Evolutionary conservation across 352 stramenopile genomes (phyloP).

Genomic region (Phytophthora foliorum): DNA sequence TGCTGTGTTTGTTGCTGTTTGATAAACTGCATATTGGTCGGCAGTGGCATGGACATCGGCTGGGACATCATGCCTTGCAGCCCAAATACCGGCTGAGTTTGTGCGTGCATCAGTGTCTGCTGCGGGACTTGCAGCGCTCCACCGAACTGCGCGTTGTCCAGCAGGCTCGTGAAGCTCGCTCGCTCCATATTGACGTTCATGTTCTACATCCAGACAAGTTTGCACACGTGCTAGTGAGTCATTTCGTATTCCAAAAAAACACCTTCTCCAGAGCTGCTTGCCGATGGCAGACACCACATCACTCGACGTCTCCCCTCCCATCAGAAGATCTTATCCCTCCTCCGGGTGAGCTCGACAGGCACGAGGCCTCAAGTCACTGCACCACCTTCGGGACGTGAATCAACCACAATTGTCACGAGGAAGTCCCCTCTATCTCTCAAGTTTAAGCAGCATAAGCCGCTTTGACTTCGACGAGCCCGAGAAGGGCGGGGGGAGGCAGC

Average conservation of each 20-base stretch:
- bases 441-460: slow-evolving; percentile 9
- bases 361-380: slow-evolving; percentile 21
- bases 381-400: slow-evolving; percentile 3
- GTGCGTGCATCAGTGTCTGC: slow-evolving; percentile 33
- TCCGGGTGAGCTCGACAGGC: background rate
- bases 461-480: slow-evolving; percentile 1
- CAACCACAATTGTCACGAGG: slow-evolving; percentile 9
- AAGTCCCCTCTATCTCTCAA: slow-evolving; percentile 21
- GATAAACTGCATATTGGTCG: slow-evolving; percentile 27
- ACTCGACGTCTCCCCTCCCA: slow-evolving; percentile 6
- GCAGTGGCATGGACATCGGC: slow-evolving; percentile 27
- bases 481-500: slow-evolving; percentile 21
- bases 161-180: slow-evolving; percentile 41
- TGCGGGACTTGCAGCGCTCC: slow-evolving; percentile 36
- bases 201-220: slow-evolving; percentile 40
- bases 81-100: slow-evolving; percentile 27
- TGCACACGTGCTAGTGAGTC: slow-evolving; percentile 45
- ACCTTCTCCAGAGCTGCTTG: background rate
- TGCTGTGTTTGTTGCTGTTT: slow-evolving; percentile 35
- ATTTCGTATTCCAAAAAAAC: slow-evolving; percentile 11
- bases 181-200: slow-evolving; percentile 58
- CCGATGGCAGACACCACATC: background rate
- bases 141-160: slow-evolving; percentile 43
- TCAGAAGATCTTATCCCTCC: background rate
- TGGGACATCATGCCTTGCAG: slow-evolving; percentile 38